These are phyloP conservation scores for Suillus plorans DNA, from an alignment of 768 basidiomycete genomes.

Conservation along the genomic window DNA sequence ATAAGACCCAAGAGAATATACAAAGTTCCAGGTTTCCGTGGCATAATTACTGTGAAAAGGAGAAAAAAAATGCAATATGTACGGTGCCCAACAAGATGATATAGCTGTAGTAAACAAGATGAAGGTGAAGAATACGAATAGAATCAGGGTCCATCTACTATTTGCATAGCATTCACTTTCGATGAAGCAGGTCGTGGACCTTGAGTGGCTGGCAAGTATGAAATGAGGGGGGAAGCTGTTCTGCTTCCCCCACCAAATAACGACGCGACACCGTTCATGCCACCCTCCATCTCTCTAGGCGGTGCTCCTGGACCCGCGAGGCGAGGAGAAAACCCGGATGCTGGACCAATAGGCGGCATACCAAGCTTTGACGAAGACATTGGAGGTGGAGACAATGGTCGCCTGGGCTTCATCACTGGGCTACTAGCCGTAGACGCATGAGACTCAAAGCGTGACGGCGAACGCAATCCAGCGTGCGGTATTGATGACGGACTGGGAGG, in stretches of 20 bases:
- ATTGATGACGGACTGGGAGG: constrained; percentile 21
- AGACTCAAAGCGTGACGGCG: constrained; percentile 4
- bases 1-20: constrained; percentile 2
- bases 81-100: neutral
- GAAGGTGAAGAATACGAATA: neutral
- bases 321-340: constrained; percentile 25
- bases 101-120: constrained; percentile 1
- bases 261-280: constrained; percentile 1
- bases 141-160: constrained; percentile 2
- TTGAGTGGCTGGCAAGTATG: neutral
- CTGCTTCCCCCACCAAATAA: neutral
- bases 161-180: constrained; percentile 4
- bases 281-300: constrained; percentile 9
- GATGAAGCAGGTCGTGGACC: constrained; percentile 3
- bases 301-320: constrained; percentile 31
- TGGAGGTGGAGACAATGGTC: constrained; percentile 22
- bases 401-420: constrained; percentile 1
- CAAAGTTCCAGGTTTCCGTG: constrained; percentile 6
- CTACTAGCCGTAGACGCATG: constrained; percentile 1
- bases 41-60: constrained; percentile 1
- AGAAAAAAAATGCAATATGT: neutral
- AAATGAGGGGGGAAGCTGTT: constrained; percentile 2
- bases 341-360: constrained; percentile 17
- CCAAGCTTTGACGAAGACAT: constrained; percentile 24
- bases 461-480: neutral